Evolutionary conservation across 225 moss, liverwort and hornwort species (phyloP).

Genomic region (Marchantia paleacea): DNA sequence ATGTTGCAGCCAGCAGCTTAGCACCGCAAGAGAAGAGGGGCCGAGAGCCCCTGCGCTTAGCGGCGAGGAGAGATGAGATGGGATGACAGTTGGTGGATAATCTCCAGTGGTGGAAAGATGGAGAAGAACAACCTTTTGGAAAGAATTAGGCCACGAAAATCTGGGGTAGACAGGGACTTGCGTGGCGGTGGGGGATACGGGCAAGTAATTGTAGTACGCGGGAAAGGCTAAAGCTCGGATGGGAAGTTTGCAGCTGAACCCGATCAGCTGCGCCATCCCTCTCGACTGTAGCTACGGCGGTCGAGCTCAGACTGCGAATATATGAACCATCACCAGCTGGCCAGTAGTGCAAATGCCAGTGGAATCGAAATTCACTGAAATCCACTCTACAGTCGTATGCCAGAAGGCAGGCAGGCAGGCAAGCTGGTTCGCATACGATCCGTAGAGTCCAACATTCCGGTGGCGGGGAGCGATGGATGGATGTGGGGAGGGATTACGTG

Average conservation of each 20-base stretch:
- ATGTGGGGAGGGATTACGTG: background rate
- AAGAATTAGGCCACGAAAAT: background rate
- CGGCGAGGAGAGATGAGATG: no score
- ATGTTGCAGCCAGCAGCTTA: no score
- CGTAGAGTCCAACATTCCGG: background rate
- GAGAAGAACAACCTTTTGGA: no score
- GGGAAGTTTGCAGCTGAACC: background rate
- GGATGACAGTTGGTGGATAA: no score
- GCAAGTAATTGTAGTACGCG: background rate
- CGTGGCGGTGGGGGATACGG: background rate
- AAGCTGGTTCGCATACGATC: background rate
- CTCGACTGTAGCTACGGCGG: background rate
- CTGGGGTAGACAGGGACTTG: background rate
- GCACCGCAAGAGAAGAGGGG: no score
- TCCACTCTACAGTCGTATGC: background rate
- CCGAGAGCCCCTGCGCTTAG: no score
- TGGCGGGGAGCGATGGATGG: background rate
- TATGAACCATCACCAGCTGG: background rate
- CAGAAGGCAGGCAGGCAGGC: no score
- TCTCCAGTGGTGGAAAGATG: no score
- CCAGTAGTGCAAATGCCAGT: background rate
- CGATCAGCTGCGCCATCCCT: background rate
- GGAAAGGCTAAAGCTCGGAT: background rate
- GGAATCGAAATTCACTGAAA: background rate
- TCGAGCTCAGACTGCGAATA: no score